Base-by-base conservation (phyloP, 805 yeast genomes). In the Yamadazyma sp. region DNA sequence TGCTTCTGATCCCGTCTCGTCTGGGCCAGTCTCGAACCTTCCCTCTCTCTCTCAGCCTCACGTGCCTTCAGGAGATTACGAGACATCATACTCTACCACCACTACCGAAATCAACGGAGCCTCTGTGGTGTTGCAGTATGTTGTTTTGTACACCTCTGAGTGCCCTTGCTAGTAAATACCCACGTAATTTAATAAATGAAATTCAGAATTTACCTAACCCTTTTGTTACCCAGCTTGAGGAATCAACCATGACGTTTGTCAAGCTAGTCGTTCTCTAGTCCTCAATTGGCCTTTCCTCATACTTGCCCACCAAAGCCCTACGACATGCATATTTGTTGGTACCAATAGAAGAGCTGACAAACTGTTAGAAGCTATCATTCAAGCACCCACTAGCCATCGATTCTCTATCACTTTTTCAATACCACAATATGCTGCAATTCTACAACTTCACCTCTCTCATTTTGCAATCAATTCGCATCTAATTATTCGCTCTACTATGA, bases 121-220 rank as follows among this genome's bases (percentile, higher is more conserved):
- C 12, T 32, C 59, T 8, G 53, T 50, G 8, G 57, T 55, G 5
- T 27, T 57, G 4, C 53, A 59, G 21, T 57, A 48, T 37, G 50
- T 49, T 6, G 47, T 56, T 2, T 47, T 56, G 41, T 47, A 40
- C 42, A 56, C 60, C 29, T 40, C 46, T 28, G 35, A 38, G 16
- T 58, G 64, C 41, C 20, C 30, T 16, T 41, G 33, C 16, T 25
- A n/a, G 10, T 9, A 15, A 23, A 10, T 12, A 22, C 18, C 17
- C 35, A 2, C 18, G n/a, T 16, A 27, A 12, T 13, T n/a, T n/a
- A 12, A 6, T 16, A 11, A n/a, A n/a, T n/a, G n/a, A n/a, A n/a
- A n/a, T n/a, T n/a, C n/a, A n/a, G n/a, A n/a, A n/a, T n/a, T n/a
- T n/a, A n/a, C n/a, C n/a, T n/a, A n/a, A n/a, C n/a, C n/a, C n/a